Evolutionary conservation across 2,329 filamentous ascomycete species (phyloP), one percentile per base, ranked within the genome.

Genomic region (Gyromitra esculenta): DNA sequence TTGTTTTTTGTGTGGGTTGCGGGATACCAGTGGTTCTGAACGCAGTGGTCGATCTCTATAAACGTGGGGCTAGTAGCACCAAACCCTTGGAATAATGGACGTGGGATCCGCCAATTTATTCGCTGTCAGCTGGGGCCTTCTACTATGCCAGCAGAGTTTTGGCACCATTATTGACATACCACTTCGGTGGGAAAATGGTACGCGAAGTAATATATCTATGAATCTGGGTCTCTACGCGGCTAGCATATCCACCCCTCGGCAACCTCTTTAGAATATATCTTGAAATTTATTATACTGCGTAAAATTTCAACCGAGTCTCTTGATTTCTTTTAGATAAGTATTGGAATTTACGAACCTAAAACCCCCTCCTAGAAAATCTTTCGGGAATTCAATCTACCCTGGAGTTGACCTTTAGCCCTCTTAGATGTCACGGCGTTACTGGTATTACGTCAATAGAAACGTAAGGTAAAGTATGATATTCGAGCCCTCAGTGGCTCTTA

Each of bases 181-280:
- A 48, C 41, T 45, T 48, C 5, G 8, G 21, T 15, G 41, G 21
- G 18, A 63, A 21, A 31, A 35, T 41, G 43, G 18, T 37, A 13
- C 39, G 15, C 35, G 25, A 31, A 25, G 5, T 8, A 35, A 63
- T 63, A 48, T 63, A 63, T n/a, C 9, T 63, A 63, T 48, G 39
- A 63, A 63, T 39, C 60, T 63, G 41, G n/a, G 48, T 13, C 60
- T 21, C 35, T 63, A 48, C 60, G 31, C 48, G 41, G 25, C 21
- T 39, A 48, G 21, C 41, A 45, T 18, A 63, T n/a, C 21, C 60
- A 43, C 15, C 41, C 35, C 18, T 18, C 39, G 8, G 48, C 15
- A 52, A 3, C 5, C 5, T n/a, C n/a, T 52, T 15, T 45, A 9
- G 43, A 5, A 15, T 15, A 15, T 5, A 45, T n/a, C 18, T 52